Evolutionary conservation across 78 protist species (phyloP), one percentile per base, ranked within the genome.

Genomic region (Dictyostelium firmibasis): DNA sequence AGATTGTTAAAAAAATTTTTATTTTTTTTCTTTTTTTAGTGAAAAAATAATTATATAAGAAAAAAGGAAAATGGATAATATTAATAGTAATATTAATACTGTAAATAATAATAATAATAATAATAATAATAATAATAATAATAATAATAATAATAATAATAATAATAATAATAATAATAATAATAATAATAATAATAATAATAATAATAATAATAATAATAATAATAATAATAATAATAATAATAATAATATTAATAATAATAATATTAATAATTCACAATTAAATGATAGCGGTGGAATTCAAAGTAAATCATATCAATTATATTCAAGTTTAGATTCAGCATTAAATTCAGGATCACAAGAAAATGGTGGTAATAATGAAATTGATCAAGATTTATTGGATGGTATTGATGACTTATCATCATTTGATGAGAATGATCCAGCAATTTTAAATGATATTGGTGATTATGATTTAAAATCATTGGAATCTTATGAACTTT

Each of bases 251-350:
- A 64, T 31, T 70, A 31, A 4, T 25, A 64, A 64, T 64, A 10
- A 10, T 64, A 20, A 13, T 16, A 64, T n/a, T 62, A n/a, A 62
- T n/a, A 62, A 62, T n/a, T n/a, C 25, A 16, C 25, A 0, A 64
- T 64, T 64, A 64, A 64, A 25, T 64, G 33, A 29, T 70, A 70
- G 77, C 4, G n/a, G 62, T 16, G 62, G 62, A 50, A 18, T 18
- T 14, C 62, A 50, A 50, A 70, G 77, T 70, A 70, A 70, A 70
- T 70, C 77, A 31, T 70, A 70, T 31, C 77, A 70, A 70, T 31
- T 70, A 70, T 70, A 31, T 31, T 70, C 77, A 70, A 70, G 77
- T 70, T 70, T 70, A 29, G 77, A 70, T 70, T 70, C 77, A 31
- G 77, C 77, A 27, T 70, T 70, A 70, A 70, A 70, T 31, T 25